Evolutionary conservation across 441 rosid genomes (phyloP).

Genomic region (Francoa sonchifolia): DNA sequence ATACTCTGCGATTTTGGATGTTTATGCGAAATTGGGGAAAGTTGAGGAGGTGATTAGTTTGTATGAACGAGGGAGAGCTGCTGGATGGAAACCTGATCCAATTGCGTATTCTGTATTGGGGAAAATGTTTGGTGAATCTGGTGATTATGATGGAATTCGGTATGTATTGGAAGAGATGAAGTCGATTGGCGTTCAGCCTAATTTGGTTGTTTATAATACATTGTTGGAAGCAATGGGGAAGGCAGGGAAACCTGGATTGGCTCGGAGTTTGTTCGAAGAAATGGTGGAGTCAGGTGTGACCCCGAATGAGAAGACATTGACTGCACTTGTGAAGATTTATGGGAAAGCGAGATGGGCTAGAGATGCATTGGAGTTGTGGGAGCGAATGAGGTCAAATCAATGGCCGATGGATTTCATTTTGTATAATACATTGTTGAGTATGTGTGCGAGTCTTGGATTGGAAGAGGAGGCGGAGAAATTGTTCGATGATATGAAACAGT

Average conservation of each 20-base stretch:
- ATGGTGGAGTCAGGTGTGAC: slow-evolving; percentile 55
- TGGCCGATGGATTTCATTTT: slow-evolving; percentile 88
- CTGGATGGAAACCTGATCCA: slow-evolving; percentile 64
- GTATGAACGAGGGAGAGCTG: slow-evolving; percentile 87
- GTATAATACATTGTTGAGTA: slow-evolving; percentile 75
- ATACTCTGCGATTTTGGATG: slow-evolving; percentile 72
- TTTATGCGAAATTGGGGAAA: slow-evolving; percentile 68
- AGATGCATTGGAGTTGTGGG: slow-evolving; percentile 72
- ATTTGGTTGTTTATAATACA: slow-evolving; percentile 72
- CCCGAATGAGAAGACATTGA: slow-evolving; percentile 74
- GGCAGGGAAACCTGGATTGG: slow-evolving; percentile 80
- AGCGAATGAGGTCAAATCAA: slow-evolving; percentile 45
- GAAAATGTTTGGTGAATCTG: not conserved
- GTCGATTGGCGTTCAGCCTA: slow-evolving; percentile 66
- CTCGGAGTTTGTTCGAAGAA: slow-evolving; percentile 67
- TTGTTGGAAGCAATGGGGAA: slow-evolving; percentile 83
- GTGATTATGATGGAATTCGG: slow-evolving; percentile 61
- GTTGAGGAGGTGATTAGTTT: slow-evolving; percentile 77
- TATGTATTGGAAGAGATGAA: slow-evolving; percentile 85
- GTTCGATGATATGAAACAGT: slow-evolving; percentile 68
- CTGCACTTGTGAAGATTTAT: slow-evolving; percentile 73
- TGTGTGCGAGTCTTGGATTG: slow-evolving; percentile 85
- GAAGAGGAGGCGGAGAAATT: slow-evolving; percentile 78
- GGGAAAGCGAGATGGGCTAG: slow-evolving; percentile 88
- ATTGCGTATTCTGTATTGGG: slow-evolving; percentile 25